Evolutionary conservation across 2,329 filamentous ascomycete species (phyloP).

Genomic region (Ceratocystis albifundus): DNA sequence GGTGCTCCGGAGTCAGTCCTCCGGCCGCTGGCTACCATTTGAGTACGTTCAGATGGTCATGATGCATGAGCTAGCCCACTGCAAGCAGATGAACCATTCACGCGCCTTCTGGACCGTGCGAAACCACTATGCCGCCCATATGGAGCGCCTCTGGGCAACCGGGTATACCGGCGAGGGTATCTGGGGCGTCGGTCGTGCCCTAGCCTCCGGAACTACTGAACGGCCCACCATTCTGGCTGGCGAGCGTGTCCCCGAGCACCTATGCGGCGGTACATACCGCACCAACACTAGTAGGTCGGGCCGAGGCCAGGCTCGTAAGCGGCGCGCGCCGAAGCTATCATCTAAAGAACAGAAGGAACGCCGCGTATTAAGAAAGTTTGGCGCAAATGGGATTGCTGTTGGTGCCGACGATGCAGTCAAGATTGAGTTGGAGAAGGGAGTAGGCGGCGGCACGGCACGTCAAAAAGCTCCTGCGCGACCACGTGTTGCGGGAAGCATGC

Average conservation of each 20-base stretch:
- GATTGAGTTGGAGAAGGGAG: constrained; percentile 45
- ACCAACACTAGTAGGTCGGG: constrained; percentile 35
- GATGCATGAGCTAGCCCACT: constrained; percentile 86
- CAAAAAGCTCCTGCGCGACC: constrained; percentile 45
- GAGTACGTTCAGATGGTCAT: constrained; percentile 85
- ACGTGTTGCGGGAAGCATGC: constrained; percentile 59
- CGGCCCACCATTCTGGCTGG: constrained; percentile 40
- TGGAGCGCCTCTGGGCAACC: constrained; percentile 57
- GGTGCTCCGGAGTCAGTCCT: constrained; percentile 56
- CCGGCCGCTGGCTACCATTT: constrained; percentile 65
- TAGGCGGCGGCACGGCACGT: constrained; percentile 43
- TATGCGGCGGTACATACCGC: constrained; percentile 72
- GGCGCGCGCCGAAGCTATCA: constrained; percentile 40
- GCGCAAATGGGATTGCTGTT: constrained; percentile 53
- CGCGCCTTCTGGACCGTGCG: constrained; percentile 69
- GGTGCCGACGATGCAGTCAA: constrained; percentile 58
- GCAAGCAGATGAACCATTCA: constrained; percentile 85
- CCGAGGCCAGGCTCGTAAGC: constrained; percentile 34
- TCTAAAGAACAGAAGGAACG: constrained; percentile 64
- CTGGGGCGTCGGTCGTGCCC: constrained; percentile 60
- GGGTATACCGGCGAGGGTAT: constrained; percentile 70
- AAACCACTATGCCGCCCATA: constrained; percentile 58
- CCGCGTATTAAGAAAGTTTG: constrained; percentile 65
- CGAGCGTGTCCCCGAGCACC: constrained; percentile 54
- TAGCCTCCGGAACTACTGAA: constrained; percentile 51